Percentiles rank a stretch among this genome's conserved stretches.
Evolutionary conservation across 176 grass and related monocot genomes (phyloP).

Genomic region (Carex pumila): DNA sequence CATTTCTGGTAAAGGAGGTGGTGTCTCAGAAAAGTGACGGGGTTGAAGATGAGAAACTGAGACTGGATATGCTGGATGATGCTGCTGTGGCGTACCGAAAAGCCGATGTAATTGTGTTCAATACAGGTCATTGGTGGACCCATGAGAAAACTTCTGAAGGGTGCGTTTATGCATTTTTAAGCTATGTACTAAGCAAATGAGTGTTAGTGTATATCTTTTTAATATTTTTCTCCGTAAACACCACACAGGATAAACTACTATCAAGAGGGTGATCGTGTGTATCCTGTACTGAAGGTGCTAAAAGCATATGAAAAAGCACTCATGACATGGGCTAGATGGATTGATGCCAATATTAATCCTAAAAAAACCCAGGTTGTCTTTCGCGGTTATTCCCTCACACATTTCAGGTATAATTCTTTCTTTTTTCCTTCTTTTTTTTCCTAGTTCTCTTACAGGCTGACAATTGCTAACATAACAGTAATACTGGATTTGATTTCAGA

Average conservation of each 20-base stretch:
- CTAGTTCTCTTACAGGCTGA: neutral
- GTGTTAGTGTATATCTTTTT: neutral
- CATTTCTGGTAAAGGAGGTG: conserved; percentile 64
- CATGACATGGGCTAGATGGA: conserved; percentile 70
- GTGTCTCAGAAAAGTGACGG: conserved; percentile 19
- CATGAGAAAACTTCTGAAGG: conserved; percentile 75
- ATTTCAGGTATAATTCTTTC: conserved; percentile 28
- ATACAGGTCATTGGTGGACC: conserved; percentile 95
- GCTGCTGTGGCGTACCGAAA: conserved; percentile 50
- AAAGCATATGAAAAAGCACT: conserved; percentile 77
- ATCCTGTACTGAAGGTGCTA: conserved; percentile 50
- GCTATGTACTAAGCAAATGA: neutral
- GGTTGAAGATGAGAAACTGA: conserved; percentile 40
- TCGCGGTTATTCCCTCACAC: conserved; percentile 69
- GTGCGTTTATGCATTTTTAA: conserved; percentile 27
- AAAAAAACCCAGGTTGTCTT: conserved; percentile 74
- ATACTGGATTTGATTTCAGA: conserved; percentile 31
- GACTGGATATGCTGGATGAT: conserved; percentile 59
- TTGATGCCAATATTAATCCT: conserved; percentile 66
- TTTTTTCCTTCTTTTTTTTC: neutral
- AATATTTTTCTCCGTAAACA: neutral
- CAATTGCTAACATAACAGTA: neutral
- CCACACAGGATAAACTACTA: conserved; percentile 66
- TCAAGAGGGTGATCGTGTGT: conserved; percentile 69
- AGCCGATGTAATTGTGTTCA: conserved; percentile 79